These are phyloP conservation scores for Gentiana dahurica DNA, from an alignment of 257 asterid species.

Conservation along the genomic window DNA sequence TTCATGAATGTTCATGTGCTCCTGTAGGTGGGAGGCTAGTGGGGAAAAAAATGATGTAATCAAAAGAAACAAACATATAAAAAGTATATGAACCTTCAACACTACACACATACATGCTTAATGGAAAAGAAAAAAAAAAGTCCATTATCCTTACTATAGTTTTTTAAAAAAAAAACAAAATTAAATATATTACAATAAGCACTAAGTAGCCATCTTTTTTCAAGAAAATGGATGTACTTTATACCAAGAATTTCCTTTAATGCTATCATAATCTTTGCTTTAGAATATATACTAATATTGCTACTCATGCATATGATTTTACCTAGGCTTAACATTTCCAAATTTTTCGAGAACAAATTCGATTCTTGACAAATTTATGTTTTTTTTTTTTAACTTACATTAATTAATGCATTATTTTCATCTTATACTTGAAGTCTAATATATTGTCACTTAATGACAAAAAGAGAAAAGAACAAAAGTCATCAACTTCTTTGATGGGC, in stretches of 20 bases:
- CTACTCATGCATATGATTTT: neutral
- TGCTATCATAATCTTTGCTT: neutral
- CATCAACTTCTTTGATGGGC: neutral
- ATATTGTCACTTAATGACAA: neutral
- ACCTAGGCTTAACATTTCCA: no score
- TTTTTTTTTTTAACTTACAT: no score
- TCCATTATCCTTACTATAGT: neutral
- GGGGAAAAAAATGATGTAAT: conserved; percentile 16
- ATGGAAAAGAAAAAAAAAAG: neutral
- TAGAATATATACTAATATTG: neutral
- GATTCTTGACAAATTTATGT: no score
- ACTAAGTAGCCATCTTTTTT: neutral
- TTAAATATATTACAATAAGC: neutral
- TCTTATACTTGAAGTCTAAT: neutral
- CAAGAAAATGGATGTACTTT: conserved; percentile 2
- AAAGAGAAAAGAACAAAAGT: neutral
- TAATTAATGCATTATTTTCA: no score
- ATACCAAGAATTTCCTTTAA: neutral
- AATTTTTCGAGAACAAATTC: no score
- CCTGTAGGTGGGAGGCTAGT: conserved; percentile 8
- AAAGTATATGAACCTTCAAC: conserved; percentile 12
- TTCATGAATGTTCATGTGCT: conserved; percentile 2
- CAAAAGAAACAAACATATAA: conserved; percentile 9
- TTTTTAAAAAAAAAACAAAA: neutral
- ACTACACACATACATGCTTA: conserved; percentile 7